These are phyloP conservation scores for Trichoderma gamsii DNA, from an alignment of 495 filamentous ascomycete species.

Conservation along the genomic window DNA sequence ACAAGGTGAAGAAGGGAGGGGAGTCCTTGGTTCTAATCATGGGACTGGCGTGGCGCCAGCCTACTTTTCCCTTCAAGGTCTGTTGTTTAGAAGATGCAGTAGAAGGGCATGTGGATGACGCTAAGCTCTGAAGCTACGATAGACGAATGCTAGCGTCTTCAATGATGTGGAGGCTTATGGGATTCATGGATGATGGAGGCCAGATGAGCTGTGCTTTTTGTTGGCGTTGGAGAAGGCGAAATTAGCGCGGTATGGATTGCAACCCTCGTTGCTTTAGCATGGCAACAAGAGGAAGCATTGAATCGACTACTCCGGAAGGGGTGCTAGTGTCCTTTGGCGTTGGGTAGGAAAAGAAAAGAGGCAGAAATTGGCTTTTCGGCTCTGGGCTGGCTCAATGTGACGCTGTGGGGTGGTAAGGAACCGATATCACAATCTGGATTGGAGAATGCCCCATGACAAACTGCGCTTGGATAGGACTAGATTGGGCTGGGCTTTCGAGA, in stretches of 20 bases:
- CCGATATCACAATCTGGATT: background rate
- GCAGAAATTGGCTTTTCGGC: background rate
- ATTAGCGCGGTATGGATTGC: no score
- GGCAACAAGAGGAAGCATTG: no score
- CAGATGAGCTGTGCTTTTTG: background rate
- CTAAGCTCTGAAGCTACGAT: constrained; percentile 1
- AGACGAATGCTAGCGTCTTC: constrained; percentile 7
- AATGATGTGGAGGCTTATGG: constrained; percentile 7
- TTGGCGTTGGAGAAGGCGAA: background rate
- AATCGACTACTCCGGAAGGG: background rate
- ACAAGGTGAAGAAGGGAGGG: background rate
- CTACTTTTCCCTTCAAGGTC: background rate
- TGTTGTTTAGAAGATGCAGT: background rate
- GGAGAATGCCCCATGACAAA: background rate
- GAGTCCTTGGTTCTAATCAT: background rate
- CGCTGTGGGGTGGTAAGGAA: background rate
- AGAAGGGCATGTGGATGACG: constrained; percentile 4
- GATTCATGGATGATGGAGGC: background rate
- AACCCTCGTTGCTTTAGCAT: no score
- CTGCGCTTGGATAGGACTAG: background rate
- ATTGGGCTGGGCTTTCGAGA: background rate
- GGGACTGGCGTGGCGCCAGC: constrained; percentile 2
- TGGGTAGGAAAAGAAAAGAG: background rate
- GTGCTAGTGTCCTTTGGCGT: background rate
- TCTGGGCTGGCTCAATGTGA: background rate